Evolutionary conservation across 192 early-diverging fungal genomes (phyloP).

Genomic region (Coemansia sp.): DNA sequence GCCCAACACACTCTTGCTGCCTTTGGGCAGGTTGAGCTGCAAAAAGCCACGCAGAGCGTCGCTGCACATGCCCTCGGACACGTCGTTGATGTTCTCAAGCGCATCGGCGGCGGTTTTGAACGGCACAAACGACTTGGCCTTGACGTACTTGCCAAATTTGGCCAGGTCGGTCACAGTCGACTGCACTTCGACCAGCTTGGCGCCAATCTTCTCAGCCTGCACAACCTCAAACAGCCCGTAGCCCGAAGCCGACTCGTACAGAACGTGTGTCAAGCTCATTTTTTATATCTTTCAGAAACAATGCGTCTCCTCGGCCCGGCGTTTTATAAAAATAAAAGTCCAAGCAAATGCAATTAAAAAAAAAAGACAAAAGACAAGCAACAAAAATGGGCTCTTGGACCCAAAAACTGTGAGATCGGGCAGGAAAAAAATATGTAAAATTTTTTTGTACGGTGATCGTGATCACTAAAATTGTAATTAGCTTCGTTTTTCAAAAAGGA

Average conservation of each 20-base stretch:
- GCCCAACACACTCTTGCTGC: slow-evolving; percentile 73
- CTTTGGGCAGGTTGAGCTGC: slow-evolving; percentile 89
- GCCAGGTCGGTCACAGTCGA: slow-evolving; percentile 76
- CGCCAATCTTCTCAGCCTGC: slow-evolving; percentile 92
- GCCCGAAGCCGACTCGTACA: slow-evolving; percentile 95
- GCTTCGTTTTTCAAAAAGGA: slow-evolving; percentile 43
- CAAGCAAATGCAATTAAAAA: slow-evolving; percentile 1
- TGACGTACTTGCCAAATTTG: slow-evolving; percentile 88
- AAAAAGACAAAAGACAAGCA: neutral
- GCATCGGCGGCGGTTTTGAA: slow-evolving; percentile 98
- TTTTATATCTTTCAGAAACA: neutral
- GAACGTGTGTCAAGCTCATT: slow-evolving; percentile 56
- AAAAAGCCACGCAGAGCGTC: slow-evolving; percentile 88
- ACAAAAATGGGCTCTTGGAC: neutral
- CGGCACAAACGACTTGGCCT: slow-evolving; percentile 92
- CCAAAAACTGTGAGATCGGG: neutral
- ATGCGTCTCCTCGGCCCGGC: neutral
- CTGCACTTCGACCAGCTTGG: slow-evolving; percentile 89
- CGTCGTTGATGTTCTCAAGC: slow-evolving; percentile 96
- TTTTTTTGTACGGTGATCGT: slow-evolving; percentile 5
- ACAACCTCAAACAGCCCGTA: slow-evolving; percentile 95
- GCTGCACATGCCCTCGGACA: slow-evolving; percentile 95
- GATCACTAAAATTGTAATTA: neutral
- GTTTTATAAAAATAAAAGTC: neutral
- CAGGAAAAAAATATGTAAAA: neutral